Base-by-base conservation (phyloP, 2,329 filamentous ascomycete genomes). In the Trichoderma semiorbis region DNA sequence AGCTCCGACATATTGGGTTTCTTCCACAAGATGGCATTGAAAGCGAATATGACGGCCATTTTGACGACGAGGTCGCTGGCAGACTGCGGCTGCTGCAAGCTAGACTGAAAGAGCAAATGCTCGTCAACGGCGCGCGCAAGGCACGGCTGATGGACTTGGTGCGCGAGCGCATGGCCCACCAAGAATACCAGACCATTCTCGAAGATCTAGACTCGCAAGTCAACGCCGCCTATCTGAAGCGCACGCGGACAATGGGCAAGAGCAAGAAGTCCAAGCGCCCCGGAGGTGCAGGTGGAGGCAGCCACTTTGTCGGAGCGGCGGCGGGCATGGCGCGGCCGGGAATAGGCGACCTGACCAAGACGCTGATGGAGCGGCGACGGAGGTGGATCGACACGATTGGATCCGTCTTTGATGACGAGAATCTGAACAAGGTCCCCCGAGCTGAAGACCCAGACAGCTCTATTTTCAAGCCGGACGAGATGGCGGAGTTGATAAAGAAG, bases 141-240 rank as follows among this genome's bases (percentile, higher is more conserved):
- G 87, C 93, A 7, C 90, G 95, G 3, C 86, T 99, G 12, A 90
- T 93, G 1, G 95, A 98, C 47, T 87, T 98, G 32, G 93, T 96
- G 8, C 92, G 94, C 76, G 95, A 97, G 80, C 91, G 94, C 75
- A 95, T 99, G 89, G 96, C 96, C 0, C 91, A 96, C 83, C 96
- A 99, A 79, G 96, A 99, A 80, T 99, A 97, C 84, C 92, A 92
- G 80, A 98, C 94, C 70, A 99, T 99, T 76, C 91, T 97, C 65
- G 96, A 99, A 79, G 96, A 99, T 80, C 90, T 99, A 26, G 96
- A 99, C 84, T 90, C 91, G 55, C 96, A 98, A 80, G 94, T 98
- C 55, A 95, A 98, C 79, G 92, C 93, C 66, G 95, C 96, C 4
- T 99, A 98, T 79, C 90, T 97, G 58, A 99, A 99, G 84, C 92